Percentiles rank a stretch among this genome's conserved stretches.
Conservation (phyloP, 129 eudicot species). For the Lactuca sativa region DNA sequence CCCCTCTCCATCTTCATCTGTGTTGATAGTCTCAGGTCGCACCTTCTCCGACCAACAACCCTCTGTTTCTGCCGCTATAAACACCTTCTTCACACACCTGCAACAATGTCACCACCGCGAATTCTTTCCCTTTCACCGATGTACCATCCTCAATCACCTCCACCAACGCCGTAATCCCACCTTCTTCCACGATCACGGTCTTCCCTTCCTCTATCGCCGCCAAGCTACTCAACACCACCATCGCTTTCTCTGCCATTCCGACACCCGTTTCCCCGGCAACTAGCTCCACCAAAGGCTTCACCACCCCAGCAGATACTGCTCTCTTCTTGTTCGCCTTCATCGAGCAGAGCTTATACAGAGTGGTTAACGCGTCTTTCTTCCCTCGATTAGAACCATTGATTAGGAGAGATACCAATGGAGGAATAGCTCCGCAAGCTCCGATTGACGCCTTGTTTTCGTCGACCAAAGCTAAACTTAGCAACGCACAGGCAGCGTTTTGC, state of each 20-base stretch:
- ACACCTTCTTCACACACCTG: constrained; percentile 36
- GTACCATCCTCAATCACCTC: not conserved
- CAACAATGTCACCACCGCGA: constrained; percentile 62
- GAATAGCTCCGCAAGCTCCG: constrained; percentile 91
- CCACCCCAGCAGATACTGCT: constrained; percentile 72
- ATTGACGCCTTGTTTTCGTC: constrained; percentile 61
- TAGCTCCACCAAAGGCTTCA: constrained; percentile 63
- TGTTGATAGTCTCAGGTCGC: no score
- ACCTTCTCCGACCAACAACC: constrained; percentile 55
- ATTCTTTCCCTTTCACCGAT: constrained; percentile 38
- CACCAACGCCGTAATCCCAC: constrained; percentile 61
- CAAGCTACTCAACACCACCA: constrained; percentile 66
- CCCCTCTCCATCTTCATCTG: no score
- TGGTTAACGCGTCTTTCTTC: constrained; percentile 80
- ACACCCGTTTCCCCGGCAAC: constrained; percentile 39
- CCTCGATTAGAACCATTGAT: constrained; percentile 53
- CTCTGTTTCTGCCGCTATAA: constrained; percentile 51
- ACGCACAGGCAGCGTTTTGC: constrained; percentile 73
- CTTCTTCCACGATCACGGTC: constrained; percentile 55
- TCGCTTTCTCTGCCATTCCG: constrained; percentile 80
- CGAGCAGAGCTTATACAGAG: constrained; percentile 68
- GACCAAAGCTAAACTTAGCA: constrained; percentile 57
- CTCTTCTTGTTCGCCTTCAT: constrained; percentile 63
- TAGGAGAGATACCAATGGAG: constrained; percentile 61
- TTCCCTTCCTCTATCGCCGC: constrained; percentile 53